Base-by-base conservation (phyloP, 2,329 filamentous ascomycete species). In the Botryotinia narcissicola region DNA sequence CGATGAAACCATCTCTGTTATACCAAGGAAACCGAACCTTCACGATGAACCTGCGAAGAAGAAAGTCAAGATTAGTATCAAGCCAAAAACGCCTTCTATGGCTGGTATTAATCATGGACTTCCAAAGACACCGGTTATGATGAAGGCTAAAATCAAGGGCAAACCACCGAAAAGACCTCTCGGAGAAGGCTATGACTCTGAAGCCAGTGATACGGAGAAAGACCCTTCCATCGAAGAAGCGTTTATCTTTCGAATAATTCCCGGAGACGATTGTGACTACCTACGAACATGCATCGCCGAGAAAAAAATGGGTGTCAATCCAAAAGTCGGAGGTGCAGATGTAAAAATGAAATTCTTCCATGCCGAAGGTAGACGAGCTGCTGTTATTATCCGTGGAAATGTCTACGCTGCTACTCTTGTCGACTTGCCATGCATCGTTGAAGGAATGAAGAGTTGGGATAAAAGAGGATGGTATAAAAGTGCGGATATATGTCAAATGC, bases 141-240 rank as follows among this genome's bases (percentile, higher is more conserved):
- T 91, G 73, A 88, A 88, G 71, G 83, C 93, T 73, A 91, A 90
- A 79, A 85, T 89, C 67, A 89, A 91, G 78, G 91, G 91, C n/a
- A 88, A 90, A 75, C 86, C 89, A 1, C 91, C 93, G 10, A 85
- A 88, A 46, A 88, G 93, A 76, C 90, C 90, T 8, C 88, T 89
- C 1, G 96, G 96, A 70, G 94, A 97, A 73, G 96, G 95, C 12
- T 99, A 98, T 83, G 96, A 99, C 81, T 98, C 95, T 4, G 96
- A 98, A 82, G 94, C 95, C 20, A 96, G 94, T 72, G 96, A 98
- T 80, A 90, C 91, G 22, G 96, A 99, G 82, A 83, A 85, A 16
- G 96, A 99, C 79, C 96, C 96, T 0, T 88, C 92, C 1, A 93
- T 97, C 75, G 95, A 98, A 82, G 92, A 95, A 79, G 92, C 97